Percentiles rank a stretch among this genome's conserved stretches.
These are phyloP conservation scores for Orobanche coerulescens DNA, from an alignment of 257 asterid genomes.

Conservation along the genomic window DNA sequence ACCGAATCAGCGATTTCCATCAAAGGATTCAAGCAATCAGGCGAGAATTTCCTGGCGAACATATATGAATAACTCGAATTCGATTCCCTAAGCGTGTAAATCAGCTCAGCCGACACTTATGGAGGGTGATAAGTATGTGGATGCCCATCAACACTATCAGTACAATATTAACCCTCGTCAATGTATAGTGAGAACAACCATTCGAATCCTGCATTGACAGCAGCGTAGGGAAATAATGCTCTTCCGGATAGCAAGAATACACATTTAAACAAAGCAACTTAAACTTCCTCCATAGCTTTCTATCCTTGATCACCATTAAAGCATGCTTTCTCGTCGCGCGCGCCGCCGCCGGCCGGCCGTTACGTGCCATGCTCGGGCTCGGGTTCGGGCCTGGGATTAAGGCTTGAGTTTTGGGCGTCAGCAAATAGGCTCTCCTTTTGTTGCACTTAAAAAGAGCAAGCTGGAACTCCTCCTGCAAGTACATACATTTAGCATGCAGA, in stretches of 20 bases:
- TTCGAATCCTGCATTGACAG: conserved; percentile 70
- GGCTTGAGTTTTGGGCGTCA: too few relatives aligned
- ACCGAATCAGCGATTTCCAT: conserved; percentile 40
- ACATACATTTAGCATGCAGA: too few relatives aligned
- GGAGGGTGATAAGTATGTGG: conserved; percentile 50
- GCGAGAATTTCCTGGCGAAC: conserved; percentile 73
- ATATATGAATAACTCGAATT: conserved; percentile 43
- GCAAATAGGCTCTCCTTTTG: too few relatives aligned
- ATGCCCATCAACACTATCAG: conserved; percentile 52
- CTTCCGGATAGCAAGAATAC: conserved; percentile 69
- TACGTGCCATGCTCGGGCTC: too few relatives aligned
- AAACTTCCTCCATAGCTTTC: conserved; percentile 61
- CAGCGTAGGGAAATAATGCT: conserved; percentile 72
- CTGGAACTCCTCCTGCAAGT: too few relatives aligned
- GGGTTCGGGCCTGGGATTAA: too few relatives aligned
- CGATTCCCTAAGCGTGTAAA: conserved; percentile 34
- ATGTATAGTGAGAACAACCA: conserved; percentile 41
- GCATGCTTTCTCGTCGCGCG: conserved; percentile 45
- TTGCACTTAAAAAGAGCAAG: too few relatives aligned
- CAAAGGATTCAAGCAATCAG: conserved; percentile 66
- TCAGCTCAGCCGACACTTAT: conserved; percentile 47
- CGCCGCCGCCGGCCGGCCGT: too few relatives aligned
- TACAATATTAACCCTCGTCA: conserved; percentile 81
- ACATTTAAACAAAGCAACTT: conserved; percentile 42
- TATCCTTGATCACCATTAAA: conserved; percentile 37